A percentile compares a stretch with the other conserved stretches of the same genome.
Evolutionary conservation across 352 stramenopile genomes (phyloP).

Genomic region (Phytophthora sp.): DNA sequence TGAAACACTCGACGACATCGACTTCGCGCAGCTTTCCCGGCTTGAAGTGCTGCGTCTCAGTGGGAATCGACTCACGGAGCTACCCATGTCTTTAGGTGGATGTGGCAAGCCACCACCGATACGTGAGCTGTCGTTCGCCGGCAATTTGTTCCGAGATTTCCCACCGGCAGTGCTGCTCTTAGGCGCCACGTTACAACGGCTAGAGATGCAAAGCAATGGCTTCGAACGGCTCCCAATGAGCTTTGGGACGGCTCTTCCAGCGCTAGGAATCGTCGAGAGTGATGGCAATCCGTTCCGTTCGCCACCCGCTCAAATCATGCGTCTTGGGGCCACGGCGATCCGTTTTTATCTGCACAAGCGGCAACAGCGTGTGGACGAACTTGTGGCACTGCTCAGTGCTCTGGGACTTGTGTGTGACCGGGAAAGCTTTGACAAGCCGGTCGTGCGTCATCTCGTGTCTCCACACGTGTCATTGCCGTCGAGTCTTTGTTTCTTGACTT

Average conservation of each 20-base stretch:
- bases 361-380: constrained; percentile 58
- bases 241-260: constrained; percentile 54
- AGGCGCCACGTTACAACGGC: constrained; percentile 42
- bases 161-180: constrained; percentile 49
- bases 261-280: constrained; percentile 55
- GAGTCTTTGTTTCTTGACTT: constrained; percentile 55
- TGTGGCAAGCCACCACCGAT: constrained; percentile 32
- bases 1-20: constrained; percentile 44
- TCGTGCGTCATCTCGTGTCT: constrained; percentile 42
- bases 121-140: constrained; percentile 62
- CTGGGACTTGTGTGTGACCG: constrained; percentile 44
- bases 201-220: constrained; percentile 80
- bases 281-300: constrained; percentile 81
- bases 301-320: constrained; percentile 69
- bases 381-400: constrained; percentile 46
- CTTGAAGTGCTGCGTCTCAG: constrained; percentile 55
- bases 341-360: constrained; percentile 67
- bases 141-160: constrained; percentile 63
- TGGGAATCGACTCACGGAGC: constrained; percentile 52
- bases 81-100: constrained; percentile 50
- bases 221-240: constrained; percentile 60
- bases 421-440: constrained; percentile 50
- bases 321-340: constrained; percentile 54
- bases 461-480: constrained; percentile 9
- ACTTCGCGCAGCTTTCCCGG: constrained; percentile 43